Percentiles rank a stretch among this genome's conserved stretches.
These are phyloP conservation scores for Saccharomycopsis sp. DNA, from an alignment of 805 yeast species.

Conservation along the genomic window DNA sequence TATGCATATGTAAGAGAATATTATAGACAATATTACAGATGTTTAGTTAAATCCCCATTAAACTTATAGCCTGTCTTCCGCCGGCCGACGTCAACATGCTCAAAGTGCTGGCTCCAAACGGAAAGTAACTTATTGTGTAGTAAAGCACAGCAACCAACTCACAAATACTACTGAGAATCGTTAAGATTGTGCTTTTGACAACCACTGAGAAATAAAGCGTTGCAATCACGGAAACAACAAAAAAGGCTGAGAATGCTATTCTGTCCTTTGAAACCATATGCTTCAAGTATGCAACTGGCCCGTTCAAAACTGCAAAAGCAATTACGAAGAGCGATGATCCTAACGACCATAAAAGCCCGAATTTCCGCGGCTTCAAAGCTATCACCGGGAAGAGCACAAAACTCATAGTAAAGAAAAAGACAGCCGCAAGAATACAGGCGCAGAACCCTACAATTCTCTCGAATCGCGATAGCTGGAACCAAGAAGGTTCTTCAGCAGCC, in stretches of 20 bases:
- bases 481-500: slow-evolving; percentile 57
- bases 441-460: slow-evolving; percentile 77
- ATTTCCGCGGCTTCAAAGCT: slow-evolving; percentile 85
- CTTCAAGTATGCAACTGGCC: slow-evolving; percentile 73
- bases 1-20: no score
- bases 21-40: neutral
- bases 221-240: slow-evolving; percentile 69
- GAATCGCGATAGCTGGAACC: slow-evolving; percentile 66
- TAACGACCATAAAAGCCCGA: slow-evolving; percentile 85
- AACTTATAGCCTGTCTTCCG: slow-evolving; percentile 38
- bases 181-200: slow-evolving; percentile 62
- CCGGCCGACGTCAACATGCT: slow-evolving; percentile 52
- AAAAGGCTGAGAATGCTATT: slow-evolving; percentile 72
- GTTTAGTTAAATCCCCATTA: slow-evolving; percentile 12
- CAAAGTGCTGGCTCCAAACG: slow-evolving; percentile 83
- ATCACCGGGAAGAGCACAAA: slow-evolving; percentile 82
- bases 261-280: slow-evolving; percentile 76
- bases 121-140: slow-evolving; percentile 89
- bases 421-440: slow-evolving; percentile 68
- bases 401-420: slow-evolving; percentile 73
- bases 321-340: slow-evolving; percentile 83
- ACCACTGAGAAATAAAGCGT: slow-evolving; percentile 78
- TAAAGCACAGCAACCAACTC: slow-evolving; percentile 83
- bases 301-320: slow-evolving; percentile 92
- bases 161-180: slow-evolving; percentile 65